These are phyloP conservation scores for Sclerotinia nivalis DNA, from an alignment of 2,329 filamentous ascomycete species.

Conservation along the genomic window DNA sequence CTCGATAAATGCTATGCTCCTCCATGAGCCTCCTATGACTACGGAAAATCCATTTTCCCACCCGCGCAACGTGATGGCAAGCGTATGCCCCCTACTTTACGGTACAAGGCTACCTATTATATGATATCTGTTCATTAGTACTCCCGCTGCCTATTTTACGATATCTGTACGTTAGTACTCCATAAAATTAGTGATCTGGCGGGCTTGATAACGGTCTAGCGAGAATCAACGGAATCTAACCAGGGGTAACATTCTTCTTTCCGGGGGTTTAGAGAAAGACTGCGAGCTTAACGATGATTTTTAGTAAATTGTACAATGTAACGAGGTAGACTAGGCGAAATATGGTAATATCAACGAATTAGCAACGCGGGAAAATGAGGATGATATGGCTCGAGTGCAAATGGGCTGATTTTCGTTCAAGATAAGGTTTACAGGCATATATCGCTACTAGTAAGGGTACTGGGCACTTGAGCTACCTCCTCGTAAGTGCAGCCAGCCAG, in stretches of 20 bases:
- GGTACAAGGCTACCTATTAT: background rate
- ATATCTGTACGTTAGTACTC: background rate
- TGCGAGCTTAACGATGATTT: no score
- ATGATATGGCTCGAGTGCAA: no score
- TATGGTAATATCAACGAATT: background rate
- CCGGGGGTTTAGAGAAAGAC: background rate
- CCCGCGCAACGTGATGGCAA: no score
- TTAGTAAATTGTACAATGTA: background rate
- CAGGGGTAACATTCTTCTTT: background rate
- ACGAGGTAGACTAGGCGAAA: background rate
- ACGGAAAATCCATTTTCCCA: no score
- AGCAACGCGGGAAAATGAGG: background rate
- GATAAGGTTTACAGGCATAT: slow-evolving; percentile 1
- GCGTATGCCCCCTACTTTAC: no score
- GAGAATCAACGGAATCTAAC: background rate
- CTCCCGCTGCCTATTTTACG: no score
- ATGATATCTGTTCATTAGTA: no score
- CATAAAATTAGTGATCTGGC: background rate
- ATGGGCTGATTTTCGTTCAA: background rate
- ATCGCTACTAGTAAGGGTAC: background rate
- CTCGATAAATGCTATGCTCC: no score
- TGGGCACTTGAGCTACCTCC: background rate
- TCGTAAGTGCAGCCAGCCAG: background rate
- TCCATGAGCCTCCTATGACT: no score
- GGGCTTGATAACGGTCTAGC: background rate